phyloP scores from a whole-genome alignment of 208 protist genomes.

The Phytomonas sp. region DNA sequence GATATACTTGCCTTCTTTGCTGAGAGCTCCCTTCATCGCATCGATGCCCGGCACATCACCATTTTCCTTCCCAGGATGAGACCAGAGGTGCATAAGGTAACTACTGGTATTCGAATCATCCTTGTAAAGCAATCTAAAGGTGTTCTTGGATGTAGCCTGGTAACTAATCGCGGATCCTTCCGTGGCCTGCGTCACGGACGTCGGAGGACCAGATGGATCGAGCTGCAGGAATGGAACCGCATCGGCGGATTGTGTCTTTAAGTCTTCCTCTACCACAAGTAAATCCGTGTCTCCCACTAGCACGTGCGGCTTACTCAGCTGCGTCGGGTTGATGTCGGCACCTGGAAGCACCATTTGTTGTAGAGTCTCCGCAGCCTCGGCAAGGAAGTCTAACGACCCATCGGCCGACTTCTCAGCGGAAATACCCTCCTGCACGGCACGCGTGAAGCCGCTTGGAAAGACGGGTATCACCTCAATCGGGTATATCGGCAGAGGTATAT shows the following conservation, averaged over 20 bases:
- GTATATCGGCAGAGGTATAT: conserved; percentile 32
- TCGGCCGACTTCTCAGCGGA: conserved; percentile 12
- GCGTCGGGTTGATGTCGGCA: conserved; percentile 25
- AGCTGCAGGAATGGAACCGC: conserved; percentile 13
- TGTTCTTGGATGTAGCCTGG: conserved; percentile 45
- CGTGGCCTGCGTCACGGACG: neutral
- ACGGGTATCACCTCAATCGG: conserved; percentile 70
- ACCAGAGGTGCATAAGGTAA: conserved; percentile 38
- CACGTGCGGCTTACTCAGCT: conserved; percentile 29
- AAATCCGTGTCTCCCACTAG: conserved; percentile 61
- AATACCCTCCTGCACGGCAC: conserved; percentile 17
- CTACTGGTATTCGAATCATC: conserved; percentile 61
- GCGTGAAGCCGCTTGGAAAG: conserved; percentile 44
- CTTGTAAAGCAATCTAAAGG: conserved; percentile 47
- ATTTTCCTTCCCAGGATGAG: neutral
- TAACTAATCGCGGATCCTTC: conserved; percentile 34
- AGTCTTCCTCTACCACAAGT: conserved; percentile 39
- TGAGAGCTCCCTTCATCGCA: conserved; percentile 18
- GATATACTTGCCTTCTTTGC: conserved; percentile 38
- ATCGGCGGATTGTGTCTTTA: conserved; percentile 16
- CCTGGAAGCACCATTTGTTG: conserved; percentile 61
- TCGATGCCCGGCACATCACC: neutral
- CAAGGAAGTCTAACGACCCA: conserved; percentile 30
- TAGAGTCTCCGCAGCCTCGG: conserved; percentile 34
- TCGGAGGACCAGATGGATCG: neutral